Base-by-base conservation (phyloP, 1,139 yeast genomes). In the Saccharomyces hybrid region DNA sequence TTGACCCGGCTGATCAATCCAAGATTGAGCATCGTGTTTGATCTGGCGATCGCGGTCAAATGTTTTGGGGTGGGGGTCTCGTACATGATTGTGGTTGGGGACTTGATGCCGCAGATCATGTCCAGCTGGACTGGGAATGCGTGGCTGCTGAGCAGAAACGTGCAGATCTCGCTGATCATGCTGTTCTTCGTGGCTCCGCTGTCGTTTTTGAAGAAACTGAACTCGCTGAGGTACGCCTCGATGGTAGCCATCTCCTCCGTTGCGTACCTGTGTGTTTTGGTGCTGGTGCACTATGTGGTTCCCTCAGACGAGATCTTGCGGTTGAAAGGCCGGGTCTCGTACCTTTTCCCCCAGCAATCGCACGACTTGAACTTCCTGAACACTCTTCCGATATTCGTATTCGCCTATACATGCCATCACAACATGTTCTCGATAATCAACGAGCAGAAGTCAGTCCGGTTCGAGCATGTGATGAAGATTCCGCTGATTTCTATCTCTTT, bases 21-120 rank as follows among this genome's bases (percentile, higher is more conserved):
- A 1, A 76, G 80, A 23, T 74, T 90, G 47, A 84, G 93, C n/a
- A 49, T 52, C 4, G 87, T 88, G 13, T 91, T 91, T 72, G 98
- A 91, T 69, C 63, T 84, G 9, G 97, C 97, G 8, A 91, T 91
- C 59, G 96, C 96, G 16, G 75, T 91, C 60, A 95, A 91, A 69
- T 85, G 91, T 64, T 84, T 85, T 68, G 93, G 93, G 13, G 91
- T 85, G 3, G 90, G 88, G 0, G 80, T 85, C 2, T 81, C 87
- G 51, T 85, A 85, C 62, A 72, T 85, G 64, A 88, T 85, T 53
- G 88, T 85, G 42, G 83, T 85, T 59, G 93, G 91, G 5, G 91
- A 85, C 67, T 74, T 85, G 64, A 78, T 84, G 83, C 93, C 93
- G 2, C 84, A 83, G 61, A 82, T 85, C 51, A 70, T 79, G 64